Evolutionary conservation across 306 rosid species (phyloP).

Genomic region (Psophocarpus tetragonolobus): DNA sequence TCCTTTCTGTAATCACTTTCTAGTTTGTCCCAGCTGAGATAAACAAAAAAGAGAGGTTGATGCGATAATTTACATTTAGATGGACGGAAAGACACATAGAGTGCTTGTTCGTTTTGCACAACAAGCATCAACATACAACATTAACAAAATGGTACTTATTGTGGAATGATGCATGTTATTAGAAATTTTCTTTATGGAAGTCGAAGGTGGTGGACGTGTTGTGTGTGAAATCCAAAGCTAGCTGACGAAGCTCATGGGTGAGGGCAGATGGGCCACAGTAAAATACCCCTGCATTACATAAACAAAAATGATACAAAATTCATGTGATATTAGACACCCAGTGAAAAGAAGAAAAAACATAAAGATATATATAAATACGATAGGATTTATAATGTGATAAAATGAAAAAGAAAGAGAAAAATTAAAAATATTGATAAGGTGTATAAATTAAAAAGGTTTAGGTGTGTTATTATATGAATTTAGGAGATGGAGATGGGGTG

Average conservation of each 20-base stretch:
- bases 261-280: conserved; percentile 58
- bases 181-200: conserved; percentile 65
- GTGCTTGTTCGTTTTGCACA: too few species aligned
- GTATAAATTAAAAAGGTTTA: too few species aligned
- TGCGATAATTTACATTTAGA: conserved; percentile 25
- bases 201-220: conserved; percentile 56
- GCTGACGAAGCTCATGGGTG: conserved; percentile 45
- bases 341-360: too few species aligned
- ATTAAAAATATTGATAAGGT: too few species aligned
- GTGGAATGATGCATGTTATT: too few species aligned
- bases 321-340: too few species aligned
- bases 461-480: too few species aligned
- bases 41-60: not conserved
- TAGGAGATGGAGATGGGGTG: conserved; percentile 23
- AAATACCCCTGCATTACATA: conserved; percentile 62
- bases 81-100: not conserved
- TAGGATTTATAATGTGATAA: too few species aligned
- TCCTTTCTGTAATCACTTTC: not conserved
- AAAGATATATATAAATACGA: too few species aligned
- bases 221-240: conserved; percentile 61
- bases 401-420: too few species aligned
- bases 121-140: too few species aligned
- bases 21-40: not conserved
- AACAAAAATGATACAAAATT: conserved; percentile 8
- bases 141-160: conserved; percentile 4